Base-by-base conservation (phyloP, 2,329 filamentous ascomycete genomes). In the Ophiostoma pallidulum region DNA sequence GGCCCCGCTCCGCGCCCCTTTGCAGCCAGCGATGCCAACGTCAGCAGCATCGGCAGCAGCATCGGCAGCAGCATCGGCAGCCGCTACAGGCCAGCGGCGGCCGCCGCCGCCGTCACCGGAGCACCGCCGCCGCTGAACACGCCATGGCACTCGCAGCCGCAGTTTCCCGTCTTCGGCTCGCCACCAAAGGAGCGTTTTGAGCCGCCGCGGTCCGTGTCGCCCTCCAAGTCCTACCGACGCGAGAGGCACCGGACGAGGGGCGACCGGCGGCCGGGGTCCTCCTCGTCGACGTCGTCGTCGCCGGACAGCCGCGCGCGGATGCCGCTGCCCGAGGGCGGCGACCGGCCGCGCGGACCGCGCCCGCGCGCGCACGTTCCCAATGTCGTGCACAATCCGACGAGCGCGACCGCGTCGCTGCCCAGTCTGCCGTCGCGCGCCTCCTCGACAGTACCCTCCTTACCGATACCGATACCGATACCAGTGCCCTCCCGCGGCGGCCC, bases 51-150 rank as follows among this genome's bases (percentile, higher is more conserved):
- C n/a, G n/a, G n/a, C n/a, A n/a, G n/a, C n/a, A n/a, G n/a, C n/a
- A n/a, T n/a, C 29, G 31, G n/a, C 8, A 18, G 36, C 13, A 36
- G 19, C n/a, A 12, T 4, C 14, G 39, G 13, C 9, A 40, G 49
- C 10, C 54, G 63, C 36, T 57, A 63, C n/a, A 64, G 60, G 20
- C 63, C 67, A 3, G 60, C 64, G 48, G 62, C 59, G 12, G 58
- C 60, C 8, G n/a, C 63, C 64, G 1, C 62, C 64, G 19, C 56
- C 66, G 10, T n/a, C n/a, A n/a, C n/a, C n/a, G 64, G 48, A 62
- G 59, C 12, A 58, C 60, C 8, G n/a, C 63, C 64, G 1, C 62
- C 64, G 19, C 56, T 66, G 10, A 61, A 65, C 12, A 57, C 64
- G 1, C 59, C 64, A 10, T 58, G 52, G 24, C 36, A 49, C 4